A percentile compares a stretch with the other conserved stretches of the same genome.
phyloP scores from a whole-genome alignment of 2,329 filamentous ascomycete species.

The Zelopaecilomyces penicillatus region DNA sequence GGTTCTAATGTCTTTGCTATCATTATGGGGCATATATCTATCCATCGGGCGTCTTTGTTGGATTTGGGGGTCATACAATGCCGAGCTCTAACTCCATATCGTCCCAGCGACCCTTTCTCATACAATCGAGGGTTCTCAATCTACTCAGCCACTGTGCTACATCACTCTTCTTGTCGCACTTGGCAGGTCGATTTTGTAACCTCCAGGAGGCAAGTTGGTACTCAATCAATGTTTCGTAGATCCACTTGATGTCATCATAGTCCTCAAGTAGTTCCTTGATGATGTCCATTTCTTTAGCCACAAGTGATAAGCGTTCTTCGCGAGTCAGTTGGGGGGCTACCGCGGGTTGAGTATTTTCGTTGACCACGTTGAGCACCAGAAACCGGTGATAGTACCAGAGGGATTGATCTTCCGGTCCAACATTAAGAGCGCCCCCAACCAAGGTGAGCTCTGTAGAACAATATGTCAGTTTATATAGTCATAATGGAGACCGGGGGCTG shows the following conservation, averaged over 20 bases:
- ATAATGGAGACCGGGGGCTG: not conserved
- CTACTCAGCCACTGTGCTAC: conserved; percentile 53
- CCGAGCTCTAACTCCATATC: conserved; percentile 31
- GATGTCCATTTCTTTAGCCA: conserved; percentile 63
- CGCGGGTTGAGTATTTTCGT: conserved; percentile 38
- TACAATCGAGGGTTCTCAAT: conserved; percentile 62
- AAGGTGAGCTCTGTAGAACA: conserved; percentile 55
- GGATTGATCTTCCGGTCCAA: conserved; percentile 88
- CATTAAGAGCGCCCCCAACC: conserved; percentile 71
- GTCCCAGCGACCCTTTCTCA: conserved; percentile 66
- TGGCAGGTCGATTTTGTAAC: conserved; percentile 38
- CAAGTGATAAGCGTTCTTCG: conserved; percentile 55
- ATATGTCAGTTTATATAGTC: conserved; percentile 1
- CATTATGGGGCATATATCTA: too few species aligned
- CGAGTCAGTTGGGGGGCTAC: conserved; percentile 57
- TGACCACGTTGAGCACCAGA: conserved; percentile 61
- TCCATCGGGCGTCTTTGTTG: too few species aligned
- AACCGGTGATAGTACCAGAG: conserved; percentile 97
- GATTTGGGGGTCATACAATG: too few species aligned
- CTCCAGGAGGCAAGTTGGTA: conserved; percentile 54
- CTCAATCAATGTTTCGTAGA: conserved; percentile 78
- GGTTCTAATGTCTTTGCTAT: too few species aligned
- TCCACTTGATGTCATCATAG: conserved; percentile 62
- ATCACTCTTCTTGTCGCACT: conserved; percentile 33
- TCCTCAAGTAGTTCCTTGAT: conserved; percentile 58